phyloP scores from a whole-genome alignment of 164 flowering plant genomes.

The Sextonia rubra region DNA sequence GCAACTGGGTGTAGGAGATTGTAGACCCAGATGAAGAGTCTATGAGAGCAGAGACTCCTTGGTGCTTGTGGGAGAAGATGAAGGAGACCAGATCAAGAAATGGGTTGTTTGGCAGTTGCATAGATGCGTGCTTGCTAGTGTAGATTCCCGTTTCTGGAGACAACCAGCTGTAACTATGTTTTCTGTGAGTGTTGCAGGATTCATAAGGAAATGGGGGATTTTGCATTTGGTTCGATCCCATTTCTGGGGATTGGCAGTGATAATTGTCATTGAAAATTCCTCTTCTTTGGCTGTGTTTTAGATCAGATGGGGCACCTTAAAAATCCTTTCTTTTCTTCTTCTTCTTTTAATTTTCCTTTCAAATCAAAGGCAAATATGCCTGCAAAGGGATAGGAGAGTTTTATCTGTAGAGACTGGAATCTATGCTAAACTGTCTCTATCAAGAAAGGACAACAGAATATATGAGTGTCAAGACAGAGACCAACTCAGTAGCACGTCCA shows the following conservation, averaged over 20 bases:
- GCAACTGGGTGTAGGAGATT: conserved; percentile 46
- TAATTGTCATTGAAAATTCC: not conserved
- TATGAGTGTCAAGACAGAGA: too few relatives aligned
- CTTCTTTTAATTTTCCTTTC: too few relatives aligned
- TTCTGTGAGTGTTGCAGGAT: too few relatives aligned
- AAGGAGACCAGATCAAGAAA: conserved; percentile 55
- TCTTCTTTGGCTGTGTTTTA: too few relatives aligned
- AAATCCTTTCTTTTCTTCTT: too few relatives aligned
- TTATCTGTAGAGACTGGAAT: too few relatives aligned
- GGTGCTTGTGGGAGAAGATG: conserved; percentile 51
- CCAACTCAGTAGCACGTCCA: too few relatives aligned
- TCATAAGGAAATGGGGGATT: not conserved
- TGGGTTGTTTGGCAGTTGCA: conserved; percentile 46
- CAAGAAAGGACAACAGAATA: too few relatives aligned
- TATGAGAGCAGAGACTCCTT: conserved; percentile 47
- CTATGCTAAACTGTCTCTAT: too few relatives aligned
- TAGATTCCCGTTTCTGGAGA: conserved; percentile 62
- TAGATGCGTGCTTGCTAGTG: conserved; percentile 34
- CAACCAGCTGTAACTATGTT: conserved; percentile 31
- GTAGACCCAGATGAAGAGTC: conserved; percentile 65
- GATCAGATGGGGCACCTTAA: too few relatives aligned
- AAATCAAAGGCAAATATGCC: too few relatives aligned
- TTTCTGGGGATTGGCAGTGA: not conserved
- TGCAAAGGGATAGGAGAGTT: too few relatives aligned
- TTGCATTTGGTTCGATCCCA: not conserved